Base-by-base conservation (phyloP, 331 rosid genomes). In the Prunus yedoensis region DNA sequence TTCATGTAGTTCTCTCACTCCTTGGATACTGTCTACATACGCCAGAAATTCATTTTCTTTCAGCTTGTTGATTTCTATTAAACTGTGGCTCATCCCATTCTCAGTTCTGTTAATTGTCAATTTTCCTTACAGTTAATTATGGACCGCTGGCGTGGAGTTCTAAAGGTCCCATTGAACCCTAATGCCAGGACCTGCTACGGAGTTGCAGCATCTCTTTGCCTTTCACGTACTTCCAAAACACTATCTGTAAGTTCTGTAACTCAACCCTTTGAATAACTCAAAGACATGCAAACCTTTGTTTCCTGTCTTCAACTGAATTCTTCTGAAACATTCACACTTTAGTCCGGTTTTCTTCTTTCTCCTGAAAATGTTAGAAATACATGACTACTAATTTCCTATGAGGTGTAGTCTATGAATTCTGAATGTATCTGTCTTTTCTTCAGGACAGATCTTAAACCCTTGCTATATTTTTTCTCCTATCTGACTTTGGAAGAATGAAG, bases 101-200 rank as follows among this genome's bases (percentile, higher is more conserved):
- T 38, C 21, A 11, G 1, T 72, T 53, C n/a, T 23, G 67, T 23
- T 25, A 60, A 60, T 7, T 59, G 52, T 20, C 21, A 62, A 2
- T 17, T 43, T 73, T 72, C n/a, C 18, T 23, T 49, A 13, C 67
- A 49, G 59, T 35, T 35, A 10, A 66, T 57, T 58, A 91, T 90
- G 96, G 93, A 87, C 12, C 95, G 91, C 9, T 94, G 98, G 96
- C 79, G 85, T 83, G 92, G 95, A 74, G 73, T 94, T 82, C 84
- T 94, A 72, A 91, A 86, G 79, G 92, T 94, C 28, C 96, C 90
- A n/a, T 45, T 94, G 66, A 69, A 71, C 78, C 71, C 83, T 46
- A 82, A 78, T 13, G 65, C 85, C 62, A 71, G 49, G 68, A 52
- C 74, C 45, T 84, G 67, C 78, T 81, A 88, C 70, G 84, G 88